phyloP scores from a whole-genome alignment of 1,139 yeast genomes.

The Candida sp. region DNA sequence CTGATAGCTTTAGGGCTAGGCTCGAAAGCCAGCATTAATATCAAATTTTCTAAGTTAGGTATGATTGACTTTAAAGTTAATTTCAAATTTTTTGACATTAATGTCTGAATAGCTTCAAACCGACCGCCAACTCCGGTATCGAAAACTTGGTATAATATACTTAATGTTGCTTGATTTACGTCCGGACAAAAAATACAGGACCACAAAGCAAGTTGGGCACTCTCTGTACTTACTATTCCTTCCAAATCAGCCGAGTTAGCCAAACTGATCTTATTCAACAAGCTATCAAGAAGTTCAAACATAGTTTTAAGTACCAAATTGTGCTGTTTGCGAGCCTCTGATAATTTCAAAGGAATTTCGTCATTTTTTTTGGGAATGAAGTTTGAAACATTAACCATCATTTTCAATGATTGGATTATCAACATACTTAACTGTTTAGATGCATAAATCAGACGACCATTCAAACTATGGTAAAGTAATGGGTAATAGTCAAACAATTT shows the following conservation, averaged over 20 bases:
- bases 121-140: slow-evolving; percentile 60
- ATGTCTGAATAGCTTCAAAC: slow-evolving; percentile 63
- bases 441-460: slow-evolving; percentile 26
- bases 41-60: slow-evolving; percentile 42
- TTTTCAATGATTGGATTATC: slow-evolving; percentile 38
- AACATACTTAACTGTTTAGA: slow-evolving; percentile 37
- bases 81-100: slow-evolving; percentile 43
- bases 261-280: slow-evolving; percentile 33
- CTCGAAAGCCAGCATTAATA: slow-evolving; percentile 53
- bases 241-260: slow-evolving; percentile 44
- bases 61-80: slow-evolving; percentile 48
- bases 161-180: slow-evolving; percentile 66
- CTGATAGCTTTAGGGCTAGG: slow-evolving; percentile 77
- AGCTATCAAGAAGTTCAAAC: slow-evolving; percentile 16
- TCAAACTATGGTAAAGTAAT: slow-evolving; percentile 42
- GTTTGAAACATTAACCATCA: slow-evolving; percentile 39
- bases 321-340: slow-evolving; percentile 27
- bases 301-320: slow-evolving; percentile 26
- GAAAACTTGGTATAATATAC: slow-evolving; percentile 70
- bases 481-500: slow-evolving; percentile 45
- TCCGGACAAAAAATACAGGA: slow-evolving; percentile 62
- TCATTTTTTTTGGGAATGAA: slow-evolving; percentile 26
- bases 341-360: slow-evolving; percentile 15
- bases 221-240: slow-evolving; percentile 17
- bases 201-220: slow-evolving; percentile 58